These are phyloP conservation scores for Coemansia interrupta DNA, from an alignment of 192 early-diverging fungal species.

Conservation along the genomic window DNA sequence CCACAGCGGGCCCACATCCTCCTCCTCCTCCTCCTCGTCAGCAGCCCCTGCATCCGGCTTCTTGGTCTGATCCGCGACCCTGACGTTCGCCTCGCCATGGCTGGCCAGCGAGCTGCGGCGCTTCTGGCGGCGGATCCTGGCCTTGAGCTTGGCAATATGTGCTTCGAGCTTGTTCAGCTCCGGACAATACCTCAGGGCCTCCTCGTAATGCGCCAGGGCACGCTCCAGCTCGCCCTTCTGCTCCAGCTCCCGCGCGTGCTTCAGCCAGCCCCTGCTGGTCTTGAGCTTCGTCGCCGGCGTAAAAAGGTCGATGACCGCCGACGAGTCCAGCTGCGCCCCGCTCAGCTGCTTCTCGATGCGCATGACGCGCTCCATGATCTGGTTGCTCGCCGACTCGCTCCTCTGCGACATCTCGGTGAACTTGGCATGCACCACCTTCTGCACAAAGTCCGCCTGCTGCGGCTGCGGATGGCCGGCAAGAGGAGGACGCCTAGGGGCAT, in stretches of 20 bases:
- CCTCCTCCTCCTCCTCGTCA: constrained; percentile 15
- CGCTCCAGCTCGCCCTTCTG: constrained; percentile 44
- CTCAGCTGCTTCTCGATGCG: constrained; percentile 48
- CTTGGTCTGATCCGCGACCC: constrained; percentile 6
- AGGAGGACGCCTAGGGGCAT: neutral
- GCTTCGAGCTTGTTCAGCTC: constrained; percentile 48
- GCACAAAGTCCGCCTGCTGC: constrained; percentile 19
- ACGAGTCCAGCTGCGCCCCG: constrained; percentile 22
- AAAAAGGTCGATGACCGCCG: constrained; percentile 47
- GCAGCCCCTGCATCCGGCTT: neutral
- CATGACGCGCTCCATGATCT: constrained; percentile 48
- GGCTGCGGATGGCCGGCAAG: constrained; percentile 9
- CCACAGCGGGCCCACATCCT: constrained; percentile 34
- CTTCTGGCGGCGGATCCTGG: constrained; percentile 25
- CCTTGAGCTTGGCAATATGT: constrained; percentile 45
- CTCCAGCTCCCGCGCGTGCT: constrained; percentile 52
- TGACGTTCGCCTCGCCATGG: constrained; percentile 30
- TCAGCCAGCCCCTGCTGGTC: constrained; percentile 54
- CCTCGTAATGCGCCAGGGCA: constrained; percentile 54
- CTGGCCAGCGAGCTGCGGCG: constrained; percentile 37
- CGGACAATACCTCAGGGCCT: constrained; percentile 47
- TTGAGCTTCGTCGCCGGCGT: constrained; percentile 59
- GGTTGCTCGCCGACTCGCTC: constrained; percentile 26
- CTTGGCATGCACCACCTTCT: constrained; percentile 16
- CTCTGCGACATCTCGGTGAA: constrained; percentile 23